Evolutionary conservation across 2,329 filamentous ascomycete species (phyloP).

Genomic region (Lasiodiplodia sp.): DNA sequence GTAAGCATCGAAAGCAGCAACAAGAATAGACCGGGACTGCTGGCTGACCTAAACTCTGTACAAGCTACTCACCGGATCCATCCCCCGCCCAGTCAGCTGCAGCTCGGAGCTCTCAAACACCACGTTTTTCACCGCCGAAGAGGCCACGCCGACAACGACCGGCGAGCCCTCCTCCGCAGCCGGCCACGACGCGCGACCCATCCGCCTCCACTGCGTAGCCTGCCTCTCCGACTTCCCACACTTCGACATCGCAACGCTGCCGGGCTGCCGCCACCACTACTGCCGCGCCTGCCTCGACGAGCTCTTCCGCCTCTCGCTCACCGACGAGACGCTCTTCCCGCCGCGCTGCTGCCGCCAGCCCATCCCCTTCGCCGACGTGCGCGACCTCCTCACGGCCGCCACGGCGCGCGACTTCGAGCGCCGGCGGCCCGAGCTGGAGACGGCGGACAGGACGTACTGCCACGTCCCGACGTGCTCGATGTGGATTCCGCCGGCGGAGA

Average conservation of each 20-base stretch:
- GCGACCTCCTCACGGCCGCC: rapidly evolving
- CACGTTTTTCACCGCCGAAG: too few species aligned
- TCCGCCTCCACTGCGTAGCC: neutral
- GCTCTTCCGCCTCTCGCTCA: neutral
- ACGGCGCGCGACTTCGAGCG: neutral
- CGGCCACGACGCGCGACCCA: neutral
- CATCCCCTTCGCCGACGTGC: neutral
- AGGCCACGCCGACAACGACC: too few species aligned
- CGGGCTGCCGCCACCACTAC: rapidly evolving
- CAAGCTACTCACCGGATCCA: too few species aligned
- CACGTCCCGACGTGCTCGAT: neutral
- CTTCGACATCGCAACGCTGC: neutral
- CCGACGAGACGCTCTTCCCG: neutral
- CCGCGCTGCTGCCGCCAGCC: neutral
- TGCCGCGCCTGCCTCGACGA: neutral
- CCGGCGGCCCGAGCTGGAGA: neutral
- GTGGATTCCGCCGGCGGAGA: neutral
- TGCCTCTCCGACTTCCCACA: neutral
- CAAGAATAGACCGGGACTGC: too few species aligned
- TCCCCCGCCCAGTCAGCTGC: too few species aligned
- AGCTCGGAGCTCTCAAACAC: too few species aligned
- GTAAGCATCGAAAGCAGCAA: too few species aligned
- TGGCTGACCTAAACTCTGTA: too few species aligned
- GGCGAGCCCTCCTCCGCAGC: too few species aligned
- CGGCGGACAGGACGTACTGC: neutral